Evolutionary conservation across 441 rosid species (phyloP), one percentile per base, ranked within the genome.

Genomic region (Jatropha multifida): DNA sequence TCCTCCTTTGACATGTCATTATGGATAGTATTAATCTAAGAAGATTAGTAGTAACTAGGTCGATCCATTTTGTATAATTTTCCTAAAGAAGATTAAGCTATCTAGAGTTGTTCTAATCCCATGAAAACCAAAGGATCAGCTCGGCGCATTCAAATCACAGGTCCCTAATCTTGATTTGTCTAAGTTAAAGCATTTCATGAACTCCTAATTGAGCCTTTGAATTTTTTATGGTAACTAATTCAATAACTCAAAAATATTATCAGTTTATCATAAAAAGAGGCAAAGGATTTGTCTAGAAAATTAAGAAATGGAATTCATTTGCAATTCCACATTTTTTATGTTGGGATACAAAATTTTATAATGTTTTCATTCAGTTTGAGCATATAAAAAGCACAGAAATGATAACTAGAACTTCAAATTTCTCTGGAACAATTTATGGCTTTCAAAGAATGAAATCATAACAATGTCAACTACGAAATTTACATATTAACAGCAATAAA

Each of bases 391-490:
- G 44, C 63, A 38, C 1, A 65, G 51, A 42, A 10, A 65, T n/a
- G n/a, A n/a, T 6, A 65, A 18, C 44, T 4, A 37, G 4, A 7
- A 32, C 44, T 68, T 68, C 14, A 68, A 12, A 27, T 12, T 48
- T 67, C 40, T 23, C 7, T 13, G 12, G 56, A 27, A 44, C 26
- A 66, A 66, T 44, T 44, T 38, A 64, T 63, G 51, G 10, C 65
- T 27, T 59, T 67, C 74, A 60, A 48, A 51, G 8, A 42, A 83
- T 44, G 23, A 23, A 23, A 23, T 23, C 23, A 23, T 23, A 23
- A 23, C 23, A 23, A 23, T 23, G 23, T 23, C 23, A 23, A 23
- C 23, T 23, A 23, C 23, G 0, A 23, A 23, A 23, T 23, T 23
- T 23, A 23, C 23, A 23, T 23, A 23, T 23, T 23, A 23, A 23